Conservation (phyloP, 257 asterid species). For the Fraxinus pennsylvanica region DNA sequence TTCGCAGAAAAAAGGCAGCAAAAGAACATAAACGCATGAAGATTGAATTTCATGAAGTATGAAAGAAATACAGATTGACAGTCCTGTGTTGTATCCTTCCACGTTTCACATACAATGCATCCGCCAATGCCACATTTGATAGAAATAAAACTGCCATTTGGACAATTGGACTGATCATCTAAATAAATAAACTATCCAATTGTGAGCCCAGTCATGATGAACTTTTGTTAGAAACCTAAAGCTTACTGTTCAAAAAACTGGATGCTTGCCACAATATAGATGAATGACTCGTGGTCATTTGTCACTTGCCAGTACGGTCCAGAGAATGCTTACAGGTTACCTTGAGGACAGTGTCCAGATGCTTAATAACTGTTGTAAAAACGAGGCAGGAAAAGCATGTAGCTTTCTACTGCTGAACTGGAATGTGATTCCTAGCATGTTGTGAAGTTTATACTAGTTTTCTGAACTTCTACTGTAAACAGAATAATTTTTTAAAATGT, state of each 20-base stretch:
- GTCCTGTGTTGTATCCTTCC: conserved; percentile 24
- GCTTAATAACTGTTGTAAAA: not conserved
- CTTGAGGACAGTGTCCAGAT: not conserved
- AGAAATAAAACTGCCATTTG: conserved; percentile 5
- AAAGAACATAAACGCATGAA: conserved; percentile 8
- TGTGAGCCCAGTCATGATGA: not conserved
- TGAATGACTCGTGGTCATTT: not conserved
- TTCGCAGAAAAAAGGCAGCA: not conserved
- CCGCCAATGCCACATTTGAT: not conserved
- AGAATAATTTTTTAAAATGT: not conserved
- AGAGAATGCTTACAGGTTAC: not conserved
- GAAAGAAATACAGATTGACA: not conserved
- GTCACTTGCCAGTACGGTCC: not conserved
- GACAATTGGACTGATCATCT: not conserved
- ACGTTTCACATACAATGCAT: not conserved
- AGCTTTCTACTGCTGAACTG: not conserved
- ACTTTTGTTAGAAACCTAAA: not conserved
- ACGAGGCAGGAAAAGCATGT: not conserved
- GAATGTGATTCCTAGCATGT: not conserved
- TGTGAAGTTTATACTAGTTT: not conserved
- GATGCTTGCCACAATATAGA: not conserved
- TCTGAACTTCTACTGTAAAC: not conserved
- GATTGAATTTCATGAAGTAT: conserved; percentile 2
- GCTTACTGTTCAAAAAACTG: not conserved
- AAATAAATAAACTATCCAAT: not conserved